phyloP scores from a whole-genome alignment of 2,329 filamentous ascomycete genomes.

The Cladosporium sp. region DNA sequence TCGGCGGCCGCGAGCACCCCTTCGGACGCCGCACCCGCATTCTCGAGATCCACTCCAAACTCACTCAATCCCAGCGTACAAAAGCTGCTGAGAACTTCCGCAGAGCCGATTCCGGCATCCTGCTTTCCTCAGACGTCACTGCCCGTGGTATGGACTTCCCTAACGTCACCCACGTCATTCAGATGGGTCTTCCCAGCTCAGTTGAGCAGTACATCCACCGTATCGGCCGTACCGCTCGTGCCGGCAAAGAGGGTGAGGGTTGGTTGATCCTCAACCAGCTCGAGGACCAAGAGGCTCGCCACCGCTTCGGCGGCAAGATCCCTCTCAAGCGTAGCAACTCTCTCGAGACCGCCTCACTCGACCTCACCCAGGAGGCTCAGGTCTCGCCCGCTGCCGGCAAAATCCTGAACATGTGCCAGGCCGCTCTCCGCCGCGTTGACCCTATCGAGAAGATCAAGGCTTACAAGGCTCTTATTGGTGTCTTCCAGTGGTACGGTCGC shows the following conservation, averaged over 20 bases:
- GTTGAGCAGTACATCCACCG: slow-evolving; percentile 54
- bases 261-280: slow-evolving; percentile 63
- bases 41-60: slow-evolving; percentile 74
- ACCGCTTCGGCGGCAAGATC: slow-evolving; percentile 55
- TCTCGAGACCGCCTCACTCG: slow-evolving; percentile 52
- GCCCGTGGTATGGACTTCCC: slow-evolving; percentile 57
- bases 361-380: slow-evolving; percentile 44
- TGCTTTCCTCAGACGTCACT: slow-evolving; percentile 54
- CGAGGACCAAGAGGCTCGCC: slow-evolving; percentile 53
- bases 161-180: slow-evolving; percentile 54
- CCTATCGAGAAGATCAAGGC: slow-evolving; percentile 45
- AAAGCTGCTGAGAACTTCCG: slow-evolving; percentile 72
- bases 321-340: slow-evolving; percentile 59
- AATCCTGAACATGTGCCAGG: slow-evolving; percentile 45
- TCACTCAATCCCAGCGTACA: slow-evolving; percentile 70
- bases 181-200: slow-evolving; percentile 48
- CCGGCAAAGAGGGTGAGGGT: slow-evolving; percentile 70
- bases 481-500: slow-evolving; percentile 44
- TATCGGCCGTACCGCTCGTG: slow-evolving; percentile 59
- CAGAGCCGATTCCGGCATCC: slow-evolving; percentile 54
- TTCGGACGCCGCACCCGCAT: slow-evolving; percentile 39
- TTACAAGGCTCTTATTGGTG: slow-evolving; percentile 62
- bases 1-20: slow-evolving; percentile 25
- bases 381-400: slow-evolving; percentile 44
- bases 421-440: slow-evolving; percentile 48